Evolutionary conservation across 768 basidiomycete genomes (phyloP).

Genomic region (Leccinum fibrillosum): DNA sequence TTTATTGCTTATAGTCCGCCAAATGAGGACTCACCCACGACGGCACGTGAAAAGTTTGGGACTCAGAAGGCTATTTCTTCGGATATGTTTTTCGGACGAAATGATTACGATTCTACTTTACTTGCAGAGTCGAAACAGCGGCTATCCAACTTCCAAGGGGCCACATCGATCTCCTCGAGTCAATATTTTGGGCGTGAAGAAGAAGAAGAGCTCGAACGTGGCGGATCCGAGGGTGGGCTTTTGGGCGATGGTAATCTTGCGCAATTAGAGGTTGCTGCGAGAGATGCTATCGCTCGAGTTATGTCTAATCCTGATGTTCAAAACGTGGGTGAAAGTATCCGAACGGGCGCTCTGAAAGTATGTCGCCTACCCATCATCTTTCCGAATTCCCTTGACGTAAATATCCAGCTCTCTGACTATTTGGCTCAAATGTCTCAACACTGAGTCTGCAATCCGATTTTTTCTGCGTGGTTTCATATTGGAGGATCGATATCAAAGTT

Average conservation of each 20-base stretch:
- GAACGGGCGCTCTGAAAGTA: slow-evolving; percentile 81
- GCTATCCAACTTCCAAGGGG: slow-evolving; percentile 83
- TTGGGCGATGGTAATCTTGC: slow-evolving; percentile 50
- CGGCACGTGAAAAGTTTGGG: slow-evolving; percentile 89
- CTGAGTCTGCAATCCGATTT: slow-evolving; percentile 14
- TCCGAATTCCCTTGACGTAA: background rate
- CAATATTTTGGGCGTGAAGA: slow-evolving; percentile 96
- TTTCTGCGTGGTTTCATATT: background rate
- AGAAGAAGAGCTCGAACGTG: slow-evolving; percentile 46
- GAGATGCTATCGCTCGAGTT: slow-evolving; percentile 70
- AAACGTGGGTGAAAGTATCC: slow-evolving; percentile 74
- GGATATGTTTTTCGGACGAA: slow-evolving; percentile 95
- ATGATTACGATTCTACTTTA: slow-evolving; percentile 74
- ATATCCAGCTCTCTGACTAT: slow-evolving; percentile 57
- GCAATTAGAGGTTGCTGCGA: slow-evolving; percentile 60
- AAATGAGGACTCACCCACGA: slow-evolving; percentile 62
- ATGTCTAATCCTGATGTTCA: slow-evolving; percentile 87
- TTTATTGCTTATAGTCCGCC: slow-evolving; percentile 18
- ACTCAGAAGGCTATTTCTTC: slow-evolving; percentile 94
- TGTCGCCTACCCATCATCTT: slow-evolving; percentile 17
- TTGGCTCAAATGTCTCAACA: slow-evolving; percentile 63
- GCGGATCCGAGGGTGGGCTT: slow-evolving; percentile 54
- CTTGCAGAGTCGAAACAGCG: slow-evolving; percentile 77
- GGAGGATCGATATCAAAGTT: slow-evolving; percentile 2
- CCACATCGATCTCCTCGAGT: slow-evolving; percentile 89